These are phyloP conservation scores for Amyloporia xantha DNA, from an alignment of 768 basidiomycete genomes.

Conservation along the genomic window DNA sequence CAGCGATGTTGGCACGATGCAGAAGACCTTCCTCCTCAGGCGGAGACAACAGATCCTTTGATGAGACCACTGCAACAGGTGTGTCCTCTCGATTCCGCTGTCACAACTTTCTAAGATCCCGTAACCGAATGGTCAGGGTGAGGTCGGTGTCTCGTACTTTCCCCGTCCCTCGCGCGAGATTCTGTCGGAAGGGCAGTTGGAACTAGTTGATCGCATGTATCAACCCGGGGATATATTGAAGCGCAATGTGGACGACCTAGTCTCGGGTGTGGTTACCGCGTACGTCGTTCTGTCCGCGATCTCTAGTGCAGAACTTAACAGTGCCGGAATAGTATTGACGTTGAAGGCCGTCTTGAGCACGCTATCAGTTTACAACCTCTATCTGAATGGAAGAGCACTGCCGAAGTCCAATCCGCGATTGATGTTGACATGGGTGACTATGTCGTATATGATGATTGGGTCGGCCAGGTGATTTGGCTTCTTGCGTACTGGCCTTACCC, in stretches of 20 bases:
- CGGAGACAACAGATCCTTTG: conserved; percentile 53
- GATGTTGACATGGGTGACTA: conserved; percentile 75
- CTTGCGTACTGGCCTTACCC: neutral
- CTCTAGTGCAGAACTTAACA: neutral
- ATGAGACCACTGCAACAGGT: conserved; percentile 58
- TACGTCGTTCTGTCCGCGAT: conserved; percentile 6
- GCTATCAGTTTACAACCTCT: conserved; percentile 57
- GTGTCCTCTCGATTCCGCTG: neutral
- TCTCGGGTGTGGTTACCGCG: conserved; percentile 66
- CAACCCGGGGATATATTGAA: conserved; percentile 81
- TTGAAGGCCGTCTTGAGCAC: conserved; percentile 67
- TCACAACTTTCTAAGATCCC: no score
- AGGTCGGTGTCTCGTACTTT: conserved; percentile 76
- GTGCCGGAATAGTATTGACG: conserved; percentile 35
- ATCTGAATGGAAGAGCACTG: conserved; percentile 54
- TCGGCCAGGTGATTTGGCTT: conserved; percentile 72
- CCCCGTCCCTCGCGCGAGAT: conserved; percentile 55
- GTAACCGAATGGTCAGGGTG: no score
- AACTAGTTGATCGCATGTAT: conserved; percentile 70
- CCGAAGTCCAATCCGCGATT: conserved; percentile 49
- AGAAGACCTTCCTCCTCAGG: conserved; percentile 52
- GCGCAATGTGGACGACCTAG: conserved; percentile 63
- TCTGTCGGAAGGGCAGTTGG: conserved; percentile 58
- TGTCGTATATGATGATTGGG: conserved; percentile 79
- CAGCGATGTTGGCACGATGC: conserved; percentile 89